Evolutionary conservation across 768 basidiomycete species (phyloP), one percentile per base, ranked within the genome.

Genomic region (Kwoniella dendrophila): DNA sequence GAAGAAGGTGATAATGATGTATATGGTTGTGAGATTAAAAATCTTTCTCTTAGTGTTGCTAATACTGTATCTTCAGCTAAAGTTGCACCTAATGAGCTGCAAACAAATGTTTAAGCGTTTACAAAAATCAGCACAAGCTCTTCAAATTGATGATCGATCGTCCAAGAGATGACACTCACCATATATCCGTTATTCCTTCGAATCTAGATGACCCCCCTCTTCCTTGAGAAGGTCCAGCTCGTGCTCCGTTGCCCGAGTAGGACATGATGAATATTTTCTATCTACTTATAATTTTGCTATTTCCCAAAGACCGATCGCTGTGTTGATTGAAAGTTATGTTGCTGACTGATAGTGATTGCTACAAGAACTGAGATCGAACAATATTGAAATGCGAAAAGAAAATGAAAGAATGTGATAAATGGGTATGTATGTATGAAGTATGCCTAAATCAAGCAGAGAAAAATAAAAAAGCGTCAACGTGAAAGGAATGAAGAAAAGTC

Each of bases 1-100:
- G 84, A 83, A 29, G 86, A 86, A 4, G 88, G 64, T 1, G 76
- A 76, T 20, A 79, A 56, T 18, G 72, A 59, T 3, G 78, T 80
- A 58, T 80, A 80, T 14, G 75, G 69, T 2, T 66, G 67, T 30
- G 72, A 70, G 18, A 73, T 67, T 44, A 80, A 74, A 62, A 74
- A 80, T 36, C 79, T 71, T 68, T 78, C 78, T 34, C 79, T 72
- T 0, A 80, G 65, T 32, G 73, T 75, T 4, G 77, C 76, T 16
- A 78, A 62, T 54, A 78, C 63, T 18, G 73, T 76, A 53, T 78
- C 77, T 62, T 76, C 74, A 4, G 74, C 77, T 44, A 78, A 72
- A 49, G 45, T 64, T 7, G 44, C 75, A 72, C 56, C 27, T 6
- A 44, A 16, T 0, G 47, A 34, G 54, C 63, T 52, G 48, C 33